Percentiles rank a stretch among this genome's conserved stretches.
Evolutionary conservation across 345 rosid genomes (phyloP).

Genomic region (Populus alba): DNA sequence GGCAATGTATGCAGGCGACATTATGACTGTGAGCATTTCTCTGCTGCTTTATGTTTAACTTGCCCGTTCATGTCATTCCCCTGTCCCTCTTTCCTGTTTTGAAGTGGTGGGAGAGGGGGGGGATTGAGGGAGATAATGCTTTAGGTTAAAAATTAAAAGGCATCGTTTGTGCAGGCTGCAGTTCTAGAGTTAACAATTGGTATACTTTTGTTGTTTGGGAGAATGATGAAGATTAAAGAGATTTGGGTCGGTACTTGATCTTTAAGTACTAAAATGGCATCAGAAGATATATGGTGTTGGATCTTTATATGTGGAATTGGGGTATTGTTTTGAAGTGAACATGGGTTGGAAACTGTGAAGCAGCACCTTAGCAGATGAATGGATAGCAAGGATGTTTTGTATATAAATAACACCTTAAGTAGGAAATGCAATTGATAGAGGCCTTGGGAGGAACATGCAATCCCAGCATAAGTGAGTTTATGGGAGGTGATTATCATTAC

Average conservation of each 20-base stretch:
- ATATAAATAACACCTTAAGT: no score
- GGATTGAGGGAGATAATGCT: neutral
- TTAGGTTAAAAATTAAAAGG: neutral
- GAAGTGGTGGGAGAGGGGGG: neutral
- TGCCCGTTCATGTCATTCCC: neutral
- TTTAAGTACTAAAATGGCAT: neutral
- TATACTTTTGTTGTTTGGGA: neutral
- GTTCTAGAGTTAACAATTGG: no score
- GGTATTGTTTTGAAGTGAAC: neutral
- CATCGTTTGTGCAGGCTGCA: neutral
- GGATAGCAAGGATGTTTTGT: no score
- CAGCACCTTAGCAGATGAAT: no score
- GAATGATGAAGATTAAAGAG: neutral
- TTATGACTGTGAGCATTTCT: conserved; percentile 68
- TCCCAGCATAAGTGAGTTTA: no score
- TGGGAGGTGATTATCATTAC: no score
- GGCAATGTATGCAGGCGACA: conserved; percentile 94
- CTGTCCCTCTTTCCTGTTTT: neutral
- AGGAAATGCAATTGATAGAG: no score
- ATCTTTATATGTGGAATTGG: neutral
- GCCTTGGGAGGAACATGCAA: no score
- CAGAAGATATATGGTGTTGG: neutral
- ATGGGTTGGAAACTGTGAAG: neutral
- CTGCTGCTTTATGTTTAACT: neutral
- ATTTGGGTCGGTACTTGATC: neutral